Evolutionary conservation across 805 yeast genomes (phyloP).

Genomic region (Clavispora vitiphila): DNA sequence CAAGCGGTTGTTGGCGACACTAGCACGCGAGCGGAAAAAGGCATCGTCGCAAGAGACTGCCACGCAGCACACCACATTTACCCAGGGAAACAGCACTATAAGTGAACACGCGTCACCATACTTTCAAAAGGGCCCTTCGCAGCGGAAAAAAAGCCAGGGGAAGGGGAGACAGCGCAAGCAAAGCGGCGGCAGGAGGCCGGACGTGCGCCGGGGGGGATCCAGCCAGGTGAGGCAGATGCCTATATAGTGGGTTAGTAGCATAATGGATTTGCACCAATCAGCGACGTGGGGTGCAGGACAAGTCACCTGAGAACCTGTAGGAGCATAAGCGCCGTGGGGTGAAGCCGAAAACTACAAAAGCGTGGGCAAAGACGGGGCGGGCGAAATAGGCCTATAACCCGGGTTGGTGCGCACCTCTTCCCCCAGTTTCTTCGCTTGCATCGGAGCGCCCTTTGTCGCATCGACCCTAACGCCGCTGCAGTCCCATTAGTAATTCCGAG

Average conservation of each 20-base stretch:
- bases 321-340: no score
- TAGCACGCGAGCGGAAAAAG: constrained; percentile 30
- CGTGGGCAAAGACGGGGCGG: background rate
- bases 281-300: no score
- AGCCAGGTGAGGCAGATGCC: constrained; percentile 10
- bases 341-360: constrained; percentile 2
- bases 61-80: background rate
- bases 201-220: background rate
- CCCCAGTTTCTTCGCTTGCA: no score
- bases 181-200: background rate
- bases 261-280: no score
- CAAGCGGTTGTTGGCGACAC: constrained; percentile 28
- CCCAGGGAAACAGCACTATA: constrained; percentile 2
- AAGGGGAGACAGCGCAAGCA: constrained; percentile 1
- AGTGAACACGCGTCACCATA: constrained; percentile 4
- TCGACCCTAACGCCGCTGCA: background rate
- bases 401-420: no score
- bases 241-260: background rate
- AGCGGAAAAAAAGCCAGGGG: background rate
- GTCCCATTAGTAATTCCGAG: background rate
- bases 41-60: background rate
- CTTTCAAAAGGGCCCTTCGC: constrained; percentile 1
- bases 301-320: background rate
- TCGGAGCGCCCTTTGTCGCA: background rate
- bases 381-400: background rate